Conservation (phyloP, 176 grass and related monocot species). For the Zea luxurians region DNA sequence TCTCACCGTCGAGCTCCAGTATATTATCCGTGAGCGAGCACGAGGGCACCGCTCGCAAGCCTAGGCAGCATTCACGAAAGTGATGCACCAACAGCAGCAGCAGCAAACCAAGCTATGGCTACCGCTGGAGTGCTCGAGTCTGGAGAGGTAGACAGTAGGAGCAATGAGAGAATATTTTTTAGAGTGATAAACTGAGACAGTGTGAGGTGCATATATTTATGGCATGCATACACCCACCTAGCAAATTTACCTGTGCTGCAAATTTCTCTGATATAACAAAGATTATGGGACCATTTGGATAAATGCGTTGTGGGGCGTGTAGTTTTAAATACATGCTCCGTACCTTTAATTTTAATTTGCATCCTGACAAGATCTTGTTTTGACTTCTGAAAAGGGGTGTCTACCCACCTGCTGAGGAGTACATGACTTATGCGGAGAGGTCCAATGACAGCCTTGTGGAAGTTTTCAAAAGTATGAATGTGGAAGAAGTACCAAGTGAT, state of each 20-base stretch:
- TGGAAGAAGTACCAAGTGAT: slow-evolving; percentile 52
- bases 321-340: not conserved
- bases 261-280: slow-evolving; percentile 3
- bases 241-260: not conserved
- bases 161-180: not conserved
- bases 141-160: not conserved
- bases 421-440: slow-evolving; percentile 50
- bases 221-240: not conserved
- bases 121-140: not conserved
- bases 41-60: no score
- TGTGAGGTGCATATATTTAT: not conserved
- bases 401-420: slow-evolving; percentile 69
- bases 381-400: slow-evolving; percentile 51
- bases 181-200: not conserved
- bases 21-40: no score
- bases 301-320: not conserved
- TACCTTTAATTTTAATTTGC: not conserved
- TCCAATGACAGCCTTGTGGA: slow-evolving; percentile 63
- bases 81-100: not conserved
- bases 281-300: slow-evolving; percentile 2
- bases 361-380: slow-evolving; percentile 7
- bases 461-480: slow-evolving; percentile 77
- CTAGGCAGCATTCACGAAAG: not conserved
- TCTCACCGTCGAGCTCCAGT: no score
- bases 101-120: not conserved